A percentile compares a stretch with the other conserved stretches of the same genome.
Conservation (phyloP, 805 yeast genomes). For the Pichia nanzhaoensis region DNA sequence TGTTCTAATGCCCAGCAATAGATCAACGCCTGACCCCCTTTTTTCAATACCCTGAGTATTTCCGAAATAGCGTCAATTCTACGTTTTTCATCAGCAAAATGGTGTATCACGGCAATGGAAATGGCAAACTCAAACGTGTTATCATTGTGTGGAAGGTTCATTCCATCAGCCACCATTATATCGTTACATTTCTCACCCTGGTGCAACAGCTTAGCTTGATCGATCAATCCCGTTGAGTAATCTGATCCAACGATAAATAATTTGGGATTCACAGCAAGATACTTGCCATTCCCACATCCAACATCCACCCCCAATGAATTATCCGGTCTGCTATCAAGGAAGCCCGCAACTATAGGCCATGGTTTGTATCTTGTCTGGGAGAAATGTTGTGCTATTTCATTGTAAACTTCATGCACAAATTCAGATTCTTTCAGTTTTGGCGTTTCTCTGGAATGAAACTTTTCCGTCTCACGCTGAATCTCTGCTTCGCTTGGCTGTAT, state of each 20-base stretch:
- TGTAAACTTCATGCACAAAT: constrained; percentile 87
- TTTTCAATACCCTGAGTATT: constrained; percentile 47
- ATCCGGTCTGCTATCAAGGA: constrained; percentile 40
- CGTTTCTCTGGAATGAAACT: constrained; percentile 27
- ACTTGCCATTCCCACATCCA: constrained; percentile 97
- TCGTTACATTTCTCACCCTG: constrained; percentile 34
- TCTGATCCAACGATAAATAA: constrained; percentile 70
- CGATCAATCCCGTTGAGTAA: constrained; percentile 60
- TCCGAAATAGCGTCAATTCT: constrained; percentile 69
- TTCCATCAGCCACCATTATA: constrained; percentile 75
- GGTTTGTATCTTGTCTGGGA: constrained; percentile 93
- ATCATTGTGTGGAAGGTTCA: constrained; percentile 50
- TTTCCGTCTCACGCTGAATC: constrained; percentile 23
- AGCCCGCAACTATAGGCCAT: constrained; percentile 90
- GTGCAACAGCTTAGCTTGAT: constrained; percentile 48
- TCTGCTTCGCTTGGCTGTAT: constrained; percentile 27
- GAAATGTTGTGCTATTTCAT: constrained; percentile 87
- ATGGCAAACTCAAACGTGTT: constrained; percentile 69
- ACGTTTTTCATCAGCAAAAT: constrained; percentile 79
- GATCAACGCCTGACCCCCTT: constrained; percentile 65
- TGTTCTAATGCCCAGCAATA: constrained; percentile 98
- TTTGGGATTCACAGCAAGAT: constrained; percentile 62
- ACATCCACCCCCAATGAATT: constrained; percentile 82
- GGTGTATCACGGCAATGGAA: constrained; percentile 93
- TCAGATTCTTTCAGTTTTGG: constrained; percentile 61